phyloP scores from a whole-genome alignment of 371 early-diverging fungal genomes.

The Apophysomyces variabilis region DNA sequence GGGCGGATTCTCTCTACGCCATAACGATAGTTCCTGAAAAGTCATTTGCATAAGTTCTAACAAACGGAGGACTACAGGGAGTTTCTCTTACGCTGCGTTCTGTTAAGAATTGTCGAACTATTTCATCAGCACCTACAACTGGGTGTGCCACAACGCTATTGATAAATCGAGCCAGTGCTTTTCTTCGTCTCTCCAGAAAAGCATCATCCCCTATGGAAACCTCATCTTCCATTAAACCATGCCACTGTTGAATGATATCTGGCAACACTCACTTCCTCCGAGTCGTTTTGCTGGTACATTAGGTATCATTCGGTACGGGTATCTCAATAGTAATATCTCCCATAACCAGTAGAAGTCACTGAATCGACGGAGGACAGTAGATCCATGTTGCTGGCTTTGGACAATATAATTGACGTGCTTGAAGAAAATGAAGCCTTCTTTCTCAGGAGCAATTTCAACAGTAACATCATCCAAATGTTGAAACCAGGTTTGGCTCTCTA shows the following conservation, averaged over 20 bases:
- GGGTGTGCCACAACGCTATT: constrained; percentile 79
- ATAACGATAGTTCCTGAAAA: constrained; percentile 33
- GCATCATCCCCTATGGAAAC: constrained; percentile 55
- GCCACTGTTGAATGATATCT: neutral
- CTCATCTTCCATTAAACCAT: constrained; percentile 22
- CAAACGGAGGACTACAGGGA: no score
- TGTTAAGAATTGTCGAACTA: constrained; percentile 66
- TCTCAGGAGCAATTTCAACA: constrained; percentile 64
- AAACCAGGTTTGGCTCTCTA: constrained; percentile 38
- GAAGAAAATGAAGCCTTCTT: constrained; percentile 75
- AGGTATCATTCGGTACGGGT: constrained; percentile 76
- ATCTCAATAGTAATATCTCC: constrained; percentile 71
- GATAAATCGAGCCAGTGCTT: constrained; percentile 72
- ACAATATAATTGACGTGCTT: constrained; percentile 85
- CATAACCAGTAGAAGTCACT: constrained; percentile 89
- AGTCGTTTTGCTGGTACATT: constrained; percentile 73
- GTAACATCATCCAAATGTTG: constrained; percentile 51
- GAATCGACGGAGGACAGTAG: constrained; percentile 77
- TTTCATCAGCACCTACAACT: constrained; percentile 62
- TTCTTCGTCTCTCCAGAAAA: constrained; percentile 72
- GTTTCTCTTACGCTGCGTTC: constrained; percentile 60
- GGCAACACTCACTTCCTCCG: constrained; percentile 44
- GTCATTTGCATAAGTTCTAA: no score
- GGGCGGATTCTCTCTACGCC: constrained; percentile 31
- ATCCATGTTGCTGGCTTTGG: constrained; percentile 63